Percentiles rank a stretch among this genome's conserved stretches.
Conservation (phyloP, 495 filamentous ascomycete species). For the Podospora sp. region DNA sequence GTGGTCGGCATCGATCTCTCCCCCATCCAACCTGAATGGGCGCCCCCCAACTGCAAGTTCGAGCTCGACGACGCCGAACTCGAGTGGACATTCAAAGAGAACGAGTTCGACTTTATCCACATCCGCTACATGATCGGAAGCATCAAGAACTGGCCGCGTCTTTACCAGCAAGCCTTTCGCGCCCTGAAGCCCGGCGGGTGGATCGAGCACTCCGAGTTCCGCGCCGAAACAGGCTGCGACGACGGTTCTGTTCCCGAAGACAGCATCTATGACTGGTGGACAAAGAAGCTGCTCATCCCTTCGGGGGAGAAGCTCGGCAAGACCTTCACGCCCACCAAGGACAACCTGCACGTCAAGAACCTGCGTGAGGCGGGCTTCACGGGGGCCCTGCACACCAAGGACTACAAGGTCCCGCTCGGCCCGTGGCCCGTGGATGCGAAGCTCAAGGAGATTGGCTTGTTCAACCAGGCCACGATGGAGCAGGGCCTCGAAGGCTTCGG, state of each 20-base stretch:
- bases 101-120: slow-evolving; percentile 68
- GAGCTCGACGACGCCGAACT: slow-evolving; percentile 58
- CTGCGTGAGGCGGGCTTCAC: not conserved
- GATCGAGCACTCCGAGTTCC: slow-evolving; percentile 27
- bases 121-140: slow-evolving; percentile 57
- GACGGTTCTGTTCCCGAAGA: not conserved
- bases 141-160: slow-evolving; percentile 57
- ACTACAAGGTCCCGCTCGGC: not conserved
- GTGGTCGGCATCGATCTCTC: slow-evolving; percentile 62
- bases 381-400: not conserved
- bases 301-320: not conserved
- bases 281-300: not conserved
- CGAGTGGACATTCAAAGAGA: slow-evolving; percentile 53
- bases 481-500: not conserved
- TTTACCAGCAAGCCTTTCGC: slow-evolving; percentile 37
- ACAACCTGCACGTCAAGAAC: not conserved
- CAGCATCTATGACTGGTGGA: not conserved
- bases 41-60: slow-evolving; percentile 41
- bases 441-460: not conserved
- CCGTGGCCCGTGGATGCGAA: not conserved
- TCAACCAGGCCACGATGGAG: not conserved
- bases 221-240: not conserved
- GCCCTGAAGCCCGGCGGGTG: slow-evolving; percentile 47
- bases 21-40: slow-evolving; percentile 31
- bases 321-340: not conserved